phyloP scores from a whole-genome alignment of 257 asterid genomes.

The Penstemon davidsonii region DNA sequence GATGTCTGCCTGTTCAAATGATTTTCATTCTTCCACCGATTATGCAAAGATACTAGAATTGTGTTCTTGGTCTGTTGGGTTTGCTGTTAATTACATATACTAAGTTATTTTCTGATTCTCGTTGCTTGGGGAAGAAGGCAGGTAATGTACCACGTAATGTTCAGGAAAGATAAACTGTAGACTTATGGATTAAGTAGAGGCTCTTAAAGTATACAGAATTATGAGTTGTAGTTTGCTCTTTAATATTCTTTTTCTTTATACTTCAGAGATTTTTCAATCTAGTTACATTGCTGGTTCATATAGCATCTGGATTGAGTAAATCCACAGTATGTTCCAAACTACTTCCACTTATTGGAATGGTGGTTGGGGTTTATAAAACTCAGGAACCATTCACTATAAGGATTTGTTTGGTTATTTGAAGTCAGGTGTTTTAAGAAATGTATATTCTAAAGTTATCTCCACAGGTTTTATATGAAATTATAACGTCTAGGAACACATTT shows the following conservation, averaged over 20 bases:
- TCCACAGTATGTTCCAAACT: background rate
- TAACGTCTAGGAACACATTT: too few species aligned
- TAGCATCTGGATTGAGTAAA: background rate
- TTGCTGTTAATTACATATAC: background rate
- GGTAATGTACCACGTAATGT: too few species aligned
- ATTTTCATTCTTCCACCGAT: background rate
- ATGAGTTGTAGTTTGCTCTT: background rate
- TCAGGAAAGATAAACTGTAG: too few species aligned
- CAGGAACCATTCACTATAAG: background rate
- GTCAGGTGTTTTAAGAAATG: background rate
- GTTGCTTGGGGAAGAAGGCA: too few species aligned
- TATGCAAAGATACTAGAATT: background rate
- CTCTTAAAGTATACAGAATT: background rate
- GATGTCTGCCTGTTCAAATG: background rate
- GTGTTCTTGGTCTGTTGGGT: background rate
- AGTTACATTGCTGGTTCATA: background rate
- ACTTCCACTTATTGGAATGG: background rate
- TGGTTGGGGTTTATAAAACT: background rate
- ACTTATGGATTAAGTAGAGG: background rate
- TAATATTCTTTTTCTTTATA: background rate
- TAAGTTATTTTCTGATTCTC: too few species aligned
- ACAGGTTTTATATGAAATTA: too few species aligned
- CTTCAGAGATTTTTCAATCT: background rate
- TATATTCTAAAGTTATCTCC: background rate
- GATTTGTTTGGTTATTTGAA: constrained; percentile 6